Evolutionary conservation across 139 green algal genomes (phyloP).

Genomic region (Chlamydomonas urium): DNA sequence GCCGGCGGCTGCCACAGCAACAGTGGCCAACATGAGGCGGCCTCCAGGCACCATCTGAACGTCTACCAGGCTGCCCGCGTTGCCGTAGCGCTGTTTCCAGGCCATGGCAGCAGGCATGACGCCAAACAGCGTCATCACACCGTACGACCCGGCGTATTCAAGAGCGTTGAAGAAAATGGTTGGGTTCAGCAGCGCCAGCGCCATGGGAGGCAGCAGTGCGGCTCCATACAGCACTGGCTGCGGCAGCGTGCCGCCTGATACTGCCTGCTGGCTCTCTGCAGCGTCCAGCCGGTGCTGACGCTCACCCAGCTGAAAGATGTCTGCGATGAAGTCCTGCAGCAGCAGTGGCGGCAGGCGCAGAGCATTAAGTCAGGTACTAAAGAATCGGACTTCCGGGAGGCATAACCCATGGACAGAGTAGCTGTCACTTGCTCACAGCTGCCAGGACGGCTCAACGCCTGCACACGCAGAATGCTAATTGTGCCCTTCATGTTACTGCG

Average conservation of each 20-base stretch:
- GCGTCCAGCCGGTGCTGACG: neutral
- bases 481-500: neutral
- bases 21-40: no score
- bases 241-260: neutral
- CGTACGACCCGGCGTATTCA: slow-evolving; percentile 2
- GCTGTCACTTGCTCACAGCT: no score
- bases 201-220: neutral
- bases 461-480: no score
- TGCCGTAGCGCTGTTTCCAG: neutral
- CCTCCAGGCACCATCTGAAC: slow-evolving; percentile 1
- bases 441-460: no score
- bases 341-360: no score
- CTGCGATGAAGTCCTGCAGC: neutral
- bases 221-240: neutral
- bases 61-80: neutral
- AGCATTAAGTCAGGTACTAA: no score
- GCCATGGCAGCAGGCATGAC: slow-evolving; percentile 1
- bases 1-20: no score
- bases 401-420: no score
- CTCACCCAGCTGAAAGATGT: neutral
- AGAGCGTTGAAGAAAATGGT: neutral
- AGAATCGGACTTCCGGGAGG: no score
- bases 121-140: slow-evolving; percentile 7
- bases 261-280: neutral
- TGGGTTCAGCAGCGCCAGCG: neutral